Conservation (phyloP, 495 filamentous ascomycete genomes). For the Hypomontagnella monticulosa region DNA sequence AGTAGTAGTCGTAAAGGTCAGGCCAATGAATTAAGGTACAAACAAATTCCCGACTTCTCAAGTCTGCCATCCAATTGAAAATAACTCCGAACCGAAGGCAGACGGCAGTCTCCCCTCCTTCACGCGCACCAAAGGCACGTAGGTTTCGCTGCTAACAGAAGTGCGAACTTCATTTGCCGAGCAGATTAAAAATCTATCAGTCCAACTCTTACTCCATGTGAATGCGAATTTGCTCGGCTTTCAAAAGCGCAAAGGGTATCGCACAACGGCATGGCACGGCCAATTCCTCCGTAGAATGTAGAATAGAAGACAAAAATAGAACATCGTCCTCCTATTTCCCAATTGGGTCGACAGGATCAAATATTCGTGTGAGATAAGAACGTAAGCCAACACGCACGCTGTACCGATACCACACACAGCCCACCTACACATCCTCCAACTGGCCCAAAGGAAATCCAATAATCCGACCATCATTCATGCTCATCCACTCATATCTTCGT, state of each 20-base stretch:
- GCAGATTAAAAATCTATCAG: conserved; percentile 49
- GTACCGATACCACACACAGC: conserved; percentile 17
- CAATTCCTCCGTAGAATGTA: conserved; percentile 34
- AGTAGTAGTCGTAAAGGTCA: conserved; percentile 3
- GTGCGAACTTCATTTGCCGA: conserved; percentile 51
- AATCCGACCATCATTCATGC: conserved; percentile 25
- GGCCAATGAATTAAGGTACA: conserved; percentile 24
- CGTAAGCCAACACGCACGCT: conserved; percentile 30
- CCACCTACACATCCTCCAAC: conserved; percentile 28
- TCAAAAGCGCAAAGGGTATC: conserved; percentile 48
- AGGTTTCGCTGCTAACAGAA: conserved; percentile 46
- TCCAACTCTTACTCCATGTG: conserved; percentile 47
- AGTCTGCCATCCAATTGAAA: conserved; percentile 32
- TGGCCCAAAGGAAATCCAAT: conserved; percentile 17
- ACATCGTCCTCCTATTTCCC: conserved; percentile 17
- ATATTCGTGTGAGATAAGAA: conserved; percentile 34
- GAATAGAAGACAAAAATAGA: conserved; percentile 45
- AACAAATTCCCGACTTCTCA: conserved; percentile 29
- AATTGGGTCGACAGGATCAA: conserved; percentile 23
- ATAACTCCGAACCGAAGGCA: conserved; percentile 34
- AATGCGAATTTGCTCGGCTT: conserved; percentile 43
- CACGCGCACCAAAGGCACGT: conserved; percentile 29
- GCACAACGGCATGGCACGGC: conserved; percentile 48
- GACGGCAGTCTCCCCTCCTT: conserved; percentile 10
- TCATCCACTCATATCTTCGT: conserved; percentile 41